Base-by-base conservation (phyloP, 805 yeast species). In the Ogataea naganishii region DNA sequence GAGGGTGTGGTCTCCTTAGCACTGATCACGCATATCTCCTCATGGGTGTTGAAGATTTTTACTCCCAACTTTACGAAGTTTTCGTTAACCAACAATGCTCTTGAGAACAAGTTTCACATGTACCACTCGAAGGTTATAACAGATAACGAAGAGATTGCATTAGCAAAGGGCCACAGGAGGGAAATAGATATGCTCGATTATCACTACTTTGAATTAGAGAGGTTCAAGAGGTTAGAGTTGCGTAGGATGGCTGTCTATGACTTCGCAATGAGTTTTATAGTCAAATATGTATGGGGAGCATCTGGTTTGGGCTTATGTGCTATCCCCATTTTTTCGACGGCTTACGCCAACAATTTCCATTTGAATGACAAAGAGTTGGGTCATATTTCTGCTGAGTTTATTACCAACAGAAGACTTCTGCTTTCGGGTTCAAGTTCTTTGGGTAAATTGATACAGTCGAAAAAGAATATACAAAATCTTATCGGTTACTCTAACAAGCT, bases 221-320 rank as follows among this genome's bases (percentile, higher is more conserved):
- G 77, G 36, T 89, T 86, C 54, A 66, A 79, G 40, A 73, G 80
- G 45, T 70, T 75, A 57, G 88, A 81, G 47, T 69, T 80, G 39
- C 72, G 81, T 57, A 77, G 82, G 43, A 30, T 64, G 59, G 78
- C 89, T 18, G 53, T 80, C 16, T 89, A 86, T 55, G 86, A 86
- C 47, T 71, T 83, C 41, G 81, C 89, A 2, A 92, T 89, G 41
- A 83, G 80, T 29, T 88, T 86, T 45, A 75, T 85, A 31, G 88
- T 88, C 37, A 88, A 88, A 58, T 88, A 88, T 56, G 73, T 85
- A 28, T 80, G 96, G 88, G 97, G 97, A 38, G 97, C 96, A 3
- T 84, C 92, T 19, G 97, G 97, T 8, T 66, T 88, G 36, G 72
- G 78, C 1, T 64, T 88, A 27, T 88, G 96, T 56, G 76, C 95